phyloP scores from a whole-genome alignment of 2,329 filamentous ascomycete genomes.

The Calonectria honghensis region DNA sequence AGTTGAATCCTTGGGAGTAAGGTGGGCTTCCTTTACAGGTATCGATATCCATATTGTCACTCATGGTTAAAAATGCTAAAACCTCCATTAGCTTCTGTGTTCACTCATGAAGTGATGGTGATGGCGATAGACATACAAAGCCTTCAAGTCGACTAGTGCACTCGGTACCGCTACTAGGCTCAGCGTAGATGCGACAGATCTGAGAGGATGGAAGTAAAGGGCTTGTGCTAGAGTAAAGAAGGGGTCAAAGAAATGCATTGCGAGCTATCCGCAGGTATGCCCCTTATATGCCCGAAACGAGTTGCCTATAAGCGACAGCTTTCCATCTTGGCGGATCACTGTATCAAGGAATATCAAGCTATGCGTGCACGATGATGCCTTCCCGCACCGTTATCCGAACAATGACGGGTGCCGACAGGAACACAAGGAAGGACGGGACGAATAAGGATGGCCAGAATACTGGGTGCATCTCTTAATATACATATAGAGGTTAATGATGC shows the following conservation, averaged over 20 bases:
- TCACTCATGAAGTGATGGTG: neutral
- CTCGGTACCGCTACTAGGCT: neutral
- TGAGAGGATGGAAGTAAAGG: neutral
- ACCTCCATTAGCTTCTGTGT: neutral
- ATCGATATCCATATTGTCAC: neutral
- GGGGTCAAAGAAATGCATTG: neutral
- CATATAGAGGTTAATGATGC: neutral
- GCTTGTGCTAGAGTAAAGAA: neutral
- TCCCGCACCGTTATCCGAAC: neutral
- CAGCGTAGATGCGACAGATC: neutral
- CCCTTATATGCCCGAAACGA: neutral
- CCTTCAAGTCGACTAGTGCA: neutral
- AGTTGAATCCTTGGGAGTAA: neutral
- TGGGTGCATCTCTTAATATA: neutral
- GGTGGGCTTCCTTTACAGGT: neutral
- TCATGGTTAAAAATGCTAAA: neutral
- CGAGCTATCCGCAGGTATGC: neutral
- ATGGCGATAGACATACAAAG: neutral
- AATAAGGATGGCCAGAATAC: neutral
- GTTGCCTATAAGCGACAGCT: neutral
- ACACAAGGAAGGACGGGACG: neutral
- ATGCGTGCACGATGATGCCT: neutral
- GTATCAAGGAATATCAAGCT: neutral
- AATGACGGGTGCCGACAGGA: neutral
- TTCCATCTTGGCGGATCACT: neutral